These are phyloP conservation scores for Naganishia kalamii DNA, from an alignment of 768 basidiomycete genomes.

Conservation along the genomic window DNA sequence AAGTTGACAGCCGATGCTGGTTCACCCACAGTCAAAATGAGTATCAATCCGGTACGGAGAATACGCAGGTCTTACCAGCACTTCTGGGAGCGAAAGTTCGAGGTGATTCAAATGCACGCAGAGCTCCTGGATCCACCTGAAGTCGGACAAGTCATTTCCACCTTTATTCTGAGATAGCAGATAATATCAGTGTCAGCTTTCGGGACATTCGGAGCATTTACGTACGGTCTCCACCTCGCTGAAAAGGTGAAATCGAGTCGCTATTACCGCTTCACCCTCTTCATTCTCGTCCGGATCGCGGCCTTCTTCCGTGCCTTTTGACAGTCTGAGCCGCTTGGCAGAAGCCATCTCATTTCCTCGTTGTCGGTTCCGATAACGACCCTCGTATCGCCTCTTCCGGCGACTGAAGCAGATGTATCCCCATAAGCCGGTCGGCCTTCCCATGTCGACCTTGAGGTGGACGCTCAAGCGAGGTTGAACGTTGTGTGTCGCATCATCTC, in stretches of 20 bases:
- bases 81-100: conserved; percentile 4
- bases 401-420: conserved; percentile 8
- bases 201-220: not conserved
- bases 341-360: not conserved
- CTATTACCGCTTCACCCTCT: not conserved
- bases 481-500: not conserved
- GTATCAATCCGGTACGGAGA: not conserved
- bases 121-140: conserved; percentile 11
- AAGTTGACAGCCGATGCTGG: conserved; percentile 6
- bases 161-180: not conserved
- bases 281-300: not conserved
- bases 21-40: not conserved
- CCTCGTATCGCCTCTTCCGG: conserved; percentile 2
- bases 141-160: not conserved
- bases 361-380: not conserved
- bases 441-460: conserved; percentile 5
- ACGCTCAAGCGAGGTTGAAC: not conserved
- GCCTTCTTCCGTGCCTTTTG: too few species aligned
- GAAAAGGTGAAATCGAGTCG: conserved; percentile 6
- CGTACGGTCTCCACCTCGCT: conserved; percentile 6
- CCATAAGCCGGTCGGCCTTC: conserved; percentile 3
- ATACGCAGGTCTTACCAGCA: not conserved
- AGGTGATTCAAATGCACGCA: conserved; percentile 6
- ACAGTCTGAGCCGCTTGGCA: not conserved
- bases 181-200: not conserved